Conservation (phyloP, 192 early-diverging fungal genomes). For the Thoreauomyces humboldtii region DNA sequence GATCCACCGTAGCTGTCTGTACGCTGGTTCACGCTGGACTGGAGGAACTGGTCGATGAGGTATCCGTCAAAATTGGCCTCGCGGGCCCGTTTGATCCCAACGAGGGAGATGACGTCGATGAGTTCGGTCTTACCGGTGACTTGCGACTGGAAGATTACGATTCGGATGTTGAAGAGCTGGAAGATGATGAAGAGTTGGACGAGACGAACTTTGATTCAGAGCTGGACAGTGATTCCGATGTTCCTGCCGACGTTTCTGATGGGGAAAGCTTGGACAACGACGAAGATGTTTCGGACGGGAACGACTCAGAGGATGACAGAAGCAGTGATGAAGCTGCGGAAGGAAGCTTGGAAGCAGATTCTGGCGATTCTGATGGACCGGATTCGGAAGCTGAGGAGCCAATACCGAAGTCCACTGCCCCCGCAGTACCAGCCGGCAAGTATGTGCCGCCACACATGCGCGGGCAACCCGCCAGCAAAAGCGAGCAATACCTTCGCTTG, state of each 20-base stretch:
- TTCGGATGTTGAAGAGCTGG: constrained; percentile 1
- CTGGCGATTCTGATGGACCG: too few species aligned
- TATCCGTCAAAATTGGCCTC: constrained; percentile 77
- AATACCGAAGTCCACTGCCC: too few species aligned
- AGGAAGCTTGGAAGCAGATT: too few species aligned
- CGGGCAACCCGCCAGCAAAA: constrained; percentile 36
- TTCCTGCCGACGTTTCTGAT: too few species aligned
- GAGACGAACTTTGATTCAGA: too few species aligned
- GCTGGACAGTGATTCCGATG: too few species aligned
- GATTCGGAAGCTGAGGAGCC: too few species aligned
- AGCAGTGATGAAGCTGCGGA: too few species aligned
- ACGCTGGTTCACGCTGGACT: constrained; percentile 70
- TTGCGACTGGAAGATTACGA: constrained; percentile 3
- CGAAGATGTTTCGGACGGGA: too few species aligned
- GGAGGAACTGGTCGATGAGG: constrained; percentile 76
- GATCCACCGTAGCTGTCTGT: constrained; percentile 89
- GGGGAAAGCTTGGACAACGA: too few species aligned
- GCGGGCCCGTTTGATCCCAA: background rate
- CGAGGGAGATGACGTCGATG: constrained; percentile 14
- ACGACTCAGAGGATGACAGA: constrained; percentile 18
- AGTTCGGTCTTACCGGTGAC: constrained; percentile 12
- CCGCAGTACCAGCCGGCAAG: constrained; percentile 45
- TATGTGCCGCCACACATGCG: constrained; percentile 80
- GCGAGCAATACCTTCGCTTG: constrained; percentile 71
- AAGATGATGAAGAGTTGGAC: constrained; percentile 27